phyloP scores from a whole-genome alignment of 768 basidiomycete genomes.

The Rhodotorula paludigena region DNA sequence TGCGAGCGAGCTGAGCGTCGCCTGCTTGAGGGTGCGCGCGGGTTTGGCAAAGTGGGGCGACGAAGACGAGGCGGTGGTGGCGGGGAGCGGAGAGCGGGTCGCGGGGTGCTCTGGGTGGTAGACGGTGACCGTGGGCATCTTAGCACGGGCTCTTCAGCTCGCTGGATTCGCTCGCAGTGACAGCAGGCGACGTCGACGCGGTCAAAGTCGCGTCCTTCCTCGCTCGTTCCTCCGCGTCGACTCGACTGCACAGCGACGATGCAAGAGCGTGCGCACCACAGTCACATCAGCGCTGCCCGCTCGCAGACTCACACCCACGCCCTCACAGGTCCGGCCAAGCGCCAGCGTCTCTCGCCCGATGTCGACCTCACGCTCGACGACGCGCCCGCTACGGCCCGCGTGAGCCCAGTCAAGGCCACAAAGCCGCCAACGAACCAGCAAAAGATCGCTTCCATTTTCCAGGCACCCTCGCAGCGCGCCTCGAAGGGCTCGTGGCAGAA shows the following conservation, averaged over 20 bases:
- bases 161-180: no score
- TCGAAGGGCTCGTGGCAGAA: constrained; percentile 1
- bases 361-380: not conserved
- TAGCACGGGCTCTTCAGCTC: no score
- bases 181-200: no score
- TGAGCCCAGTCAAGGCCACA: not conserved
- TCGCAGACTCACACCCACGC: not conserved
- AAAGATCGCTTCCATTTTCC: constrained; percentile 14
- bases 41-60: not conserved
- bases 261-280: no score
- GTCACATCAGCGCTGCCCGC: accelerated
- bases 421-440: not conserved
- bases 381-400: not conserved
- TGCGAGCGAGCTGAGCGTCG: not conserved
- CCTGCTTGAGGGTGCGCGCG: not conserved
- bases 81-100: no score
- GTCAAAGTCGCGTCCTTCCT: not conserved
- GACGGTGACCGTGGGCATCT: no score
- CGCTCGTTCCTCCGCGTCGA: not conserved
- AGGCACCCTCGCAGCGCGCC: not conserved
- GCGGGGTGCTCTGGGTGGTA: no score
- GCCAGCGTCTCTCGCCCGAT: not conserved
- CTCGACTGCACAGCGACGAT: not conserved
- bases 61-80: no score
- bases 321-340: not conserved